A percentile compares a stretch with the other conserved stretches of the same genome.
Conservation (phyloP, 2,329 filamentous ascomycete species). For the Decorospora gaudefroyi region DNA sequence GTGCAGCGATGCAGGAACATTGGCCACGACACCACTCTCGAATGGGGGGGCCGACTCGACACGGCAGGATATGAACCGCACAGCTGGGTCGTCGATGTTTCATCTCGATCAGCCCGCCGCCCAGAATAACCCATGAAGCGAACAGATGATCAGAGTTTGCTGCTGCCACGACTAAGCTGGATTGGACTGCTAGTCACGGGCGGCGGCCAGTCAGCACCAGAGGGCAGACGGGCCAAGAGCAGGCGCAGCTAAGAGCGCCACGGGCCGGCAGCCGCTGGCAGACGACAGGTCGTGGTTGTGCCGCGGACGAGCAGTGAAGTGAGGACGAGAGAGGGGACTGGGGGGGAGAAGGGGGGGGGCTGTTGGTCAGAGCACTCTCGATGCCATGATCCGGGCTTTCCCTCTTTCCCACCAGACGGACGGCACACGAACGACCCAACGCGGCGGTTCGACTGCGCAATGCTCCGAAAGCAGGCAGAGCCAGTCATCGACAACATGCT, state of each 20-base stretch:
- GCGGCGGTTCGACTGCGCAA: slow-evolving; percentile 43
- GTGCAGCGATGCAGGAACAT: slow-evolving; percentile 52
- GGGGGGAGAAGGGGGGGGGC: slow-evolving; percentile 19
- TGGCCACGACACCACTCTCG: slow-evolving; percentile 46
- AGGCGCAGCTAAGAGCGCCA: slow-evolving; percentile 36
- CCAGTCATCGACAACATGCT: slow-evolving; percentile 21
- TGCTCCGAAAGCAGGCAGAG: slow-evolving; percentile 42
- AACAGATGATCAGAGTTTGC: slow-evolving; percentile 46
- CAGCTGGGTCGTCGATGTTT: slow-evolving; percentile 45
- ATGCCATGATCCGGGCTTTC: slow-evolving; percentile 41
- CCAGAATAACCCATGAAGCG: slow-evolving; percentile 46
- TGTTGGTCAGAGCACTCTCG: slow-evolving; percentile 28
- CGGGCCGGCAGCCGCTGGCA: slow-evolving; percentile 42
- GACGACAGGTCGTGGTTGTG: slow-evolving; percentile 30
- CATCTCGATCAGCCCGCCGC: slow-evolving; percentile 46
- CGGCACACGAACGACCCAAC: too few relatives aligned
- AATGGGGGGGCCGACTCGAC: slow-evolving; percentile 42
- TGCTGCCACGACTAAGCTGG: slow-evolving; percentile 26
- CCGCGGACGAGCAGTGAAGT: slow-evolving; percentile 27
- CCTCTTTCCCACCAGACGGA: slow-evolving; percentile 28
- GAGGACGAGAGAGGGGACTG: slow-evolving; percentile 18
- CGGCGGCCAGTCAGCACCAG: slow-evolving; percentile 38
- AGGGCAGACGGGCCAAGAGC: slow-evolving; percentile 26
- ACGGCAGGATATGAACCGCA: slow-evolving; percentile 42
- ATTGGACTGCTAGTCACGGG: slow-evolving; percentile 32